phyloP scores from a whole-genome alignment of 805 yeast species.

The Limtongia smithiae region DNA sequence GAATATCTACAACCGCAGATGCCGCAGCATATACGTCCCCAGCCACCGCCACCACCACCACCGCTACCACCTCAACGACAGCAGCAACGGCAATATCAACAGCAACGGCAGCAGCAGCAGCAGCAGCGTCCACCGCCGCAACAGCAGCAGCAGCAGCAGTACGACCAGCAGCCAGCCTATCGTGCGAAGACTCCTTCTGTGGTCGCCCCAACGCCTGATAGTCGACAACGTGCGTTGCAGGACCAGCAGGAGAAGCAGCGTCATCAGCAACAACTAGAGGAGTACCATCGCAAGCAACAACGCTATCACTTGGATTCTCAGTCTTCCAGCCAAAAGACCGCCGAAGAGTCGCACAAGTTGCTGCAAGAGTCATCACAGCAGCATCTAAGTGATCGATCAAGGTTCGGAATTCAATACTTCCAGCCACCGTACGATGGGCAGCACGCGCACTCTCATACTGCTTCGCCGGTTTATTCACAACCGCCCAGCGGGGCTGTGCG shows the following conservation, averaged over 20 bases:
- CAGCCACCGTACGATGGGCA: slow-evolving; percentile 14
- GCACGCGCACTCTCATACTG: slow-evolving; percentile 4
- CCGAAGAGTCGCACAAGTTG: no score
- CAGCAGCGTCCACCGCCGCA: neutral
- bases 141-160: neutral
- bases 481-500: no score
- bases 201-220: no score
- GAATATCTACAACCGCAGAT: no score
- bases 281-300: slow-evolving; percentile 15
- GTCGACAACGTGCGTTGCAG: no score
- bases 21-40: neutral
- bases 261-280: slow-evolving; percentile 2
- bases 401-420: neutral
- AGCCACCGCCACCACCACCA: slow-evolving; percentile 1
- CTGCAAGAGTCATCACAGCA: no score
- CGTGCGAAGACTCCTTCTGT: no score
- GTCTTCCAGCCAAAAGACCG: no score
- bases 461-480: neutral
- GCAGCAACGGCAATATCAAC: neutral
- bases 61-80: neutral
- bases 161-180: neutral
- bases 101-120: neutral
- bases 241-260: neutral
- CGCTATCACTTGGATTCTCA: slow-evolving; percentile 11
- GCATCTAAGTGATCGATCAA: neutral